Conservation (phyloP, 768 basidiomycete genomes). For the Auriculariales sp. region DNA sequence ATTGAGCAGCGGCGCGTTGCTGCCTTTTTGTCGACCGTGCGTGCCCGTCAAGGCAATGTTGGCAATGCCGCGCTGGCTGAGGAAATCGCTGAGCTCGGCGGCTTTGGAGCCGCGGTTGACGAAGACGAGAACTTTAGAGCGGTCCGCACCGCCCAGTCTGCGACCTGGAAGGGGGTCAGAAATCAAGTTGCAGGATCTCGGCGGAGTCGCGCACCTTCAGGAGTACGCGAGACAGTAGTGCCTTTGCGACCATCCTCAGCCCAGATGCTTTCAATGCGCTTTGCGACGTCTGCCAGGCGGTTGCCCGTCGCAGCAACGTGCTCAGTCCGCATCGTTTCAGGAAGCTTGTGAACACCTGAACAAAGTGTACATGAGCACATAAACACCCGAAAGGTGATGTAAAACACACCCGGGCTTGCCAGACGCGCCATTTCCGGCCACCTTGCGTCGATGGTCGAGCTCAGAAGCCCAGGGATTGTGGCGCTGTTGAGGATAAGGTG, state of each 20-base stretch:
- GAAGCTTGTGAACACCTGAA: slow-evolving; percentile 75
- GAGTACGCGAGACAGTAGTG: slow-evolving; percentile 2
- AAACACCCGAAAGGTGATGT: too few relatives aligned
- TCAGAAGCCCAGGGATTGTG: slow-evolving; percentile 60
- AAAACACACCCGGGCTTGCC: slow-evolving; percentile 61
- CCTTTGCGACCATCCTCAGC: slow-evolving; percentile 24
- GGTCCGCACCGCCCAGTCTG: slow-evolving; percentile 11
- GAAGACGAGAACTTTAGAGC: slow-evolving; percentile 69
- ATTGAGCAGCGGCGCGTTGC: slow-evolving; percentile 66
- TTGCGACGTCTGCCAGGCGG: slow-evolving; percentile 66
- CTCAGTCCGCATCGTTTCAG: slow-evolving; percentile 51
- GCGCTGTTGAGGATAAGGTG: slow-evolving; percentile 73
- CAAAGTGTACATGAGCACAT: too few relatives aligned
- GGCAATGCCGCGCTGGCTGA: slow-evolving; percentile 45
- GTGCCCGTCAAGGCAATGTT: slow-evolving; percentile 53
- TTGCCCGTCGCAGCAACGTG: slow-evolving; percentile 67
- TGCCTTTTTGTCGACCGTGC: slow-evolving; percentile 44
- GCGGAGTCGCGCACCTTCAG: not conserved
- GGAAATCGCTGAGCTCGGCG: slow-evolving; percentile 39
- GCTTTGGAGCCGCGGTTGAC: slow-evolving; percentile 66
- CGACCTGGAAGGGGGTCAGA: too few relatives aligned
- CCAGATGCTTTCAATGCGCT: slow-evolving; percentile 61
- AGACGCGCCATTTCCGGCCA: slow-evolving; percentile 21
- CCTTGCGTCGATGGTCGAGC: slow-evolving; percentile 9
- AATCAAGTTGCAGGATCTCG: not conserved